Conservation (phyloP, 495 filamentous ascomycete genomes). For the Pyrenula massariospora region DNA sequence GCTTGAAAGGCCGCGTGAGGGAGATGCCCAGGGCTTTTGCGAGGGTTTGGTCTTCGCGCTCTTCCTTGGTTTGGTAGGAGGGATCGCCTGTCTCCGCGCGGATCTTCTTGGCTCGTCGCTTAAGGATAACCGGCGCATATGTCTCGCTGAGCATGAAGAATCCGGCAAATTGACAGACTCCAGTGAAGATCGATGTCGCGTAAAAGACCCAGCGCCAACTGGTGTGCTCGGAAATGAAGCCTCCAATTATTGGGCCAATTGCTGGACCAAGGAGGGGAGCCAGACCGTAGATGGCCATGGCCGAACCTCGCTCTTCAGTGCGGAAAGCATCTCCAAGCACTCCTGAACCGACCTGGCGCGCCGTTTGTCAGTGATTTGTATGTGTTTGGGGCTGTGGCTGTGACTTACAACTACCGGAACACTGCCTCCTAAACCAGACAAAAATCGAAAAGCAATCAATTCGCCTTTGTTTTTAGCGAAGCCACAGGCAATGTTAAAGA, state of each 20-base stretch:
- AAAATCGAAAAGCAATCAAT: slow-evolving; percentile 44
- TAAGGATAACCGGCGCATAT: slow-evolving; percentile 36
- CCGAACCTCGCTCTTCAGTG: slow-evolving; percentile 42
- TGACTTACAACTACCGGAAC: slow-evolving; percentile 29
- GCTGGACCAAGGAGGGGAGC: slow-evolving; percentile 40
- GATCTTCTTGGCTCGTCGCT: slow-evolving; percentile 34
- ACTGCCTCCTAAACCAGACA: slow-evolving; percentile 40
- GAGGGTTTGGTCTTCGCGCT: slow-evolving; percentile 9
- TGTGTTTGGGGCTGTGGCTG: neutral
- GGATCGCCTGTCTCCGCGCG: slow-evolving; percentile 45
- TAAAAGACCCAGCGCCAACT: slow-evolving; percentile 50
- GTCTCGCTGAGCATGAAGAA: slow-evolving; percentile 46
- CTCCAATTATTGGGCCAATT: slow-evolving; percentile 37
- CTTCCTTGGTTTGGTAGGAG: slow-evolving; percentile 30
- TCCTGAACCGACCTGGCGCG: slow-evolving; percentile 9
- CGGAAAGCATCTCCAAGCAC: slow-evolving; percentile 37
- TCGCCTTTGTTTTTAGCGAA: slow-evolving; percentile 40
- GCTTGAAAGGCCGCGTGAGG: slow-evolving; percentile 31
- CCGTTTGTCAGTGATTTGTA: neutral
- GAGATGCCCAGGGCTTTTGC: slow-evolving; percentile 7
- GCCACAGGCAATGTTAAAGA: slow-evolving; percentile 47
- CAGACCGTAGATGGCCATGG: slow-evolving; percentile 40
- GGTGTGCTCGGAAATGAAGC: slow-evolving; percentile 41
- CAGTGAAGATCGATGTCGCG: slow-evolving; percentile 34
- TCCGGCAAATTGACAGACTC: slow-evolving; percentile 36